These are phyloP conservation scores for Claviceps humidiphila DNA, from an alignment of 2,329 filamentous ascomycete species.

Conservation along the genomic window DNA sequence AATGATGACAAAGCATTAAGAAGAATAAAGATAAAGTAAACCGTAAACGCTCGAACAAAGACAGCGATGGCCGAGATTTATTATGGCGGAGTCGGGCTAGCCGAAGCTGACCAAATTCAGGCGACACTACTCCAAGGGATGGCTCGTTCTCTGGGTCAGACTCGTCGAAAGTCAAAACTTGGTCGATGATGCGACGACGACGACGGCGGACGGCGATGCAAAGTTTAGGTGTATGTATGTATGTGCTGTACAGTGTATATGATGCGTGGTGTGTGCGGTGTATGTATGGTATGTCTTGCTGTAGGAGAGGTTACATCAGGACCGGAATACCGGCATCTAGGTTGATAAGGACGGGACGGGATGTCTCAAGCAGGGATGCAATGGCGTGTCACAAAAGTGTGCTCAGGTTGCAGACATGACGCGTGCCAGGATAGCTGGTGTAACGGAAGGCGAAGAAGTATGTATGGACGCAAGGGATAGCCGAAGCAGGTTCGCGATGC, in stretches of 20 bases:
- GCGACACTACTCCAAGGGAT: not conserved
- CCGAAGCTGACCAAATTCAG: not conserved
- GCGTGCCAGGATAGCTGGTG: not conserved
- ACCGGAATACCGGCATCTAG: not conserved
- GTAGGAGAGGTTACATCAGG: not conserved
- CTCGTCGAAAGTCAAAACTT: not conserved
- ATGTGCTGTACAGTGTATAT: not conserved
- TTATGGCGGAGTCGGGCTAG: not conserved
- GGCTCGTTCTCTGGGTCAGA: not conserved
- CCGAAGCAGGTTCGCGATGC: too few species aligned
- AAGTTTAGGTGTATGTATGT: not conserved
- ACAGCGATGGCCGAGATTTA: not conserved
- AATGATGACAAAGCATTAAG: not conserved
- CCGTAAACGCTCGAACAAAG: not conserved
- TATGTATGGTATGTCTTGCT: not conserved
- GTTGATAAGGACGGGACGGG: not conserved
- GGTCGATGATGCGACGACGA: not conserved
- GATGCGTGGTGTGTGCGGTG: too few species aligned
- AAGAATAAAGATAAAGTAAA: not conserved
- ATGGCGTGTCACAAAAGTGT: not conserved
- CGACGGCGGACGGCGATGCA: not conserved
- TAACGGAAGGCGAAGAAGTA: not conserved
- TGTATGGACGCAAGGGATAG: not conserved
- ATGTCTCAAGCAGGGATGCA: not conserved
- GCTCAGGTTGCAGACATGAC: not conserved